Evolutionary conservation across 148 eudicot genomes (phyloP), one percentile per base, ranked within the genome.

Genomic region (Beta vulgaris): DNA sequence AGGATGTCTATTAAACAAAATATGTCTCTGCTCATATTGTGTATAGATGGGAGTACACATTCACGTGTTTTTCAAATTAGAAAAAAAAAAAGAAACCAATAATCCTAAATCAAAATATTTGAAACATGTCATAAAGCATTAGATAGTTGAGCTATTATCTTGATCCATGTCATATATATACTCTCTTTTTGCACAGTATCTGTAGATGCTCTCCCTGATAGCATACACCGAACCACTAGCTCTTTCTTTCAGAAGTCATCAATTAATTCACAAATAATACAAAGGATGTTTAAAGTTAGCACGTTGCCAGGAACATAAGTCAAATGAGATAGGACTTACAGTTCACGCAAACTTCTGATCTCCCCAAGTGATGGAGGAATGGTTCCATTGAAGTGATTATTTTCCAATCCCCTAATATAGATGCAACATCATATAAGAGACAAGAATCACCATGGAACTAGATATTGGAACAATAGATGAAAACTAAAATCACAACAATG

Each of bases 321-420:
- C 23, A 31, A 46, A 69, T 11, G 73, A 74, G 71, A 65, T 61
- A 39, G 65, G 77, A 87, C 99, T 95, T 88, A 95, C 99, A 95
- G 86, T 82, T 95, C 98, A 39, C 63, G 85, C 83, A 95, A 78
- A 73, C 79, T 86, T 43, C 49, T 65, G 23, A 89, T 85, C 49
- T 78, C 83, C 85, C 89, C 97, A 46, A 95, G 88, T 36, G 94
- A 92, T 72, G 90, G 80, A 65, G 97, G 99, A 73, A 95, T 90
- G 46, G 79, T 72, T 78, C 97, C 97, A 83, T 58, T 81, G 35
- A 95, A 84, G 39, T 73, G 80, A 82, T 95, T 95, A 71, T 85
- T 85, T 66, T 87, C 88, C 89, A 95, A 77, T 84, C 84, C 88
- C 79, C 99, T 95, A 82, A 59, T 76, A 43, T 44, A 26, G 29